phyloP scores from a whole-genome alignment of 2,329 filamentous ascomycete genomes.

The Exophiala mesophila region DNA sequence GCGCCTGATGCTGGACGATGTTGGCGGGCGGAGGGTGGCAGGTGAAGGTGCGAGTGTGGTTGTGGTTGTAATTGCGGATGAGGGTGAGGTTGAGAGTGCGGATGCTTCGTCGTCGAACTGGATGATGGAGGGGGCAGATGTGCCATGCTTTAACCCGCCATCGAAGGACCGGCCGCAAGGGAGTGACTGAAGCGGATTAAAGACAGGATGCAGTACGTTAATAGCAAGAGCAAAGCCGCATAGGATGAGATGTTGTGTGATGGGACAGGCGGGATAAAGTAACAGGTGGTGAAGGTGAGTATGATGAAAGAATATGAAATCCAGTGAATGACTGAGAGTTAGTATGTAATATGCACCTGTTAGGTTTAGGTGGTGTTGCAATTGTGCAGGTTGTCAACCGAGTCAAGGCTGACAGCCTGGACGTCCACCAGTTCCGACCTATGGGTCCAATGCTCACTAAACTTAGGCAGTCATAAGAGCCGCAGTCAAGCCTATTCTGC shows the following conservation, averaged over 20 bases:
- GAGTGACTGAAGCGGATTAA: background rate
- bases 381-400: no score
- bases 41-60: background rate
- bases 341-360: no score
- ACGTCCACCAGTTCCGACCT: no score
- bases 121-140: constrained; percentile 24
- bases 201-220: constrained; percentile 6
- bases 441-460: no score
- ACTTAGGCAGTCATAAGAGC: no score
- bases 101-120: constrained; percentile 30
- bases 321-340: no score
- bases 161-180: constrained; percentile 17
- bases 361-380: no score
- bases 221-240: background rate
- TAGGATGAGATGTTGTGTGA: no score
- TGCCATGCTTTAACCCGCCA: constrained; percentile 27
- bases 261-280: background rate
- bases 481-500: no score
- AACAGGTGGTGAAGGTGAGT: background rate
- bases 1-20: background rate
- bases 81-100: constrained; percentile 27
- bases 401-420: no score
- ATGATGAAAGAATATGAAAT: background rate
- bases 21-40: background rate
- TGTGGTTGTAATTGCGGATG: constrained; percentile 1